phyloP scores from a whole-genome alignment of 2,329 filamentous ascomycete species.

The Aspergillus sergii region DNA sequence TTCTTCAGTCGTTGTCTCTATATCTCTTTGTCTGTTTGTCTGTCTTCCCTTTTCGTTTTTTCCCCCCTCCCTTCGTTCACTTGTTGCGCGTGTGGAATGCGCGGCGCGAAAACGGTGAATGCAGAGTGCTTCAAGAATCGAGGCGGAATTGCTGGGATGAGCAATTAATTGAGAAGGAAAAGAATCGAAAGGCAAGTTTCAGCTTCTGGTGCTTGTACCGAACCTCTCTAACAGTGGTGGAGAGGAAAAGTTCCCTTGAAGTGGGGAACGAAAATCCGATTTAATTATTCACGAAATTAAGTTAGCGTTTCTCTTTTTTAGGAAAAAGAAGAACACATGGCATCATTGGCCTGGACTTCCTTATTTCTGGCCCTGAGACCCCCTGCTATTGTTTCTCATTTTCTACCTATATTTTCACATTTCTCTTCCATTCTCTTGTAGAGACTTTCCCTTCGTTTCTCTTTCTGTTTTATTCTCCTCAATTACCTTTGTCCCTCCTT shows the following conservation, averaged over 20 bases:
- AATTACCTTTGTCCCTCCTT: background rate
- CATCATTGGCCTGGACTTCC: constrained; percentile 26
- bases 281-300: constrained; percentile 11
- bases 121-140: background rate
- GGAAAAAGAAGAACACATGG: constrained; percentile 39
- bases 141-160: background rate
- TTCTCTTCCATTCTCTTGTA: background rate
- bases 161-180: background rate
- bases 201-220: background rate
- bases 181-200: background rate
- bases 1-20: background rate
- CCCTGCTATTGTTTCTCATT: background rate
- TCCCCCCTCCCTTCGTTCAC: background rate
- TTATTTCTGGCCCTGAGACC: background rate
- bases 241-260: constrained; percentile 1
- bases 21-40: background rate
- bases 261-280: background rate
- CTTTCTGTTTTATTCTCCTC: constrained; percentile 12
- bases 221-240: background rate
- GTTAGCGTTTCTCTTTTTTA: constrained; percentile 9
- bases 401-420: background rate
- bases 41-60: background rate
- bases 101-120: background rate
- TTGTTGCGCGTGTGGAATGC: background rate
- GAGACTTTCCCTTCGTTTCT: constrained; percentile 9